Base-by-base conservation (phyloP, 2,329 filamentous ascomycete genomes). In the Cladosporium sp. region DNA sequence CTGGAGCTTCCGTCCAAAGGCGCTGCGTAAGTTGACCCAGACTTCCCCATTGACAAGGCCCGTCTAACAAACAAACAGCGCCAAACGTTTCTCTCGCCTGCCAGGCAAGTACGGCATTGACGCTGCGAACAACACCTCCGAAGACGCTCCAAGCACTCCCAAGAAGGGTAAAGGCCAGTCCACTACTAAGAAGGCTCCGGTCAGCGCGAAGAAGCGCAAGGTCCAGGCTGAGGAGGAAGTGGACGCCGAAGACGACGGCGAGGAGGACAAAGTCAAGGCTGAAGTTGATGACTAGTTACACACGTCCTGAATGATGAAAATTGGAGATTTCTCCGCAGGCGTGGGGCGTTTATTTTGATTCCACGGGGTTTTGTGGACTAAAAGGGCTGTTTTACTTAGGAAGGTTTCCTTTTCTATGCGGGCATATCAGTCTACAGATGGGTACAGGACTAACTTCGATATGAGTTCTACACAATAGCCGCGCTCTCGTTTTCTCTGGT, bases 191-290 rank as follows among this genome's bases (percentile, higher is more conserved):
- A 41, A 41, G 36, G 12, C 29, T 11, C 32, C 36, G 7, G 13
- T 11, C 5, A 49, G 38, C 27, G 32, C 15, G 12, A 55, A 55
- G 54, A 55, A 55, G 54, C 54, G 54, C 38, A 55, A 55, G 45
- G 11, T 50, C 6, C 39, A 38, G 16, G 32, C 8, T 7, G 53
- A 49, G 38, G 45, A 43, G 7, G 40, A 29, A 32, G 20, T 38
- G 3, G 38, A 47, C 36, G 33, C 8, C 11, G 48, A 51, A 9
- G 50, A 30, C n/a, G 53, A n/a, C 20, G 15, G 48, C 1, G 47
- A 43, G 6, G 50, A 54, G 16, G 38, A 41, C 25, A 40, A 46
- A 32, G 41, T 35, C 32, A 35, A 35, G 7, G 32, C 32, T n/a
- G 32, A 35, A n/a, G 32, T 8, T n/a, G 32, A 35, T 7, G 32